phyloP scores from a whole-genome alignment of 345 rosid species.

The Eucalyptus cloeziana region DNA sequence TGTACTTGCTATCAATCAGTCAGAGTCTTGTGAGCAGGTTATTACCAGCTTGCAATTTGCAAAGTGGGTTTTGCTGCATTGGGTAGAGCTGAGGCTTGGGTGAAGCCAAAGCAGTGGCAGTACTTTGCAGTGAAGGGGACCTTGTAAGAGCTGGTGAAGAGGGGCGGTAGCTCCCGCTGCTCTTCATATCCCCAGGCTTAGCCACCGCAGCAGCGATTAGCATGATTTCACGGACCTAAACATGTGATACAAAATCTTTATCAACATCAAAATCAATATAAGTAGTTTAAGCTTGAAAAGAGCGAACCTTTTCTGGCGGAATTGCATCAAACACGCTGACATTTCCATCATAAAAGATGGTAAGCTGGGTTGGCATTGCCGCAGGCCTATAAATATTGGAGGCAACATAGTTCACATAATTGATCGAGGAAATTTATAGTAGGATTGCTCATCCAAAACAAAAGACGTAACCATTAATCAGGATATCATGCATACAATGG shows the following conservation, averaged over 20 bases:
- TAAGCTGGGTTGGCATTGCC: slow-evolving; percentile 37
- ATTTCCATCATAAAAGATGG: slow-evolving; percentile 73
- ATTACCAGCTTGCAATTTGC: slow-evolving; percentile 78
- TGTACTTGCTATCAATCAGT: not conserved
- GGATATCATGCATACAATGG: not conserved
- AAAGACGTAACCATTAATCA: not conserved
- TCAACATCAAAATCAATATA: not conserved
- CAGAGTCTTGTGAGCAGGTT: not conserved
- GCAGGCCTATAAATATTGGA: slow-evolving; percentile 16
- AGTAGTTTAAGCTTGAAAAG: not conserved
- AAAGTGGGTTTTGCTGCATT: slow-evolving; percentile 29
- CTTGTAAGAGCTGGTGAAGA: slow-evolving; percentile 55
- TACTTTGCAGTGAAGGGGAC: slow-evolving; percentile 76
- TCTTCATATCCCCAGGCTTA: slow-evolving; percentile 37
- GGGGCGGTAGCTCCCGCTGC: slow-evolving; percentile 11
- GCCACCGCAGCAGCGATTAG: slow-evolving; percentile 49
- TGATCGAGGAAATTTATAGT: not conserved
- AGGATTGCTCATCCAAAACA: not conserved
- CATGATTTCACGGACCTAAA: slow-evolving; percentile 63
- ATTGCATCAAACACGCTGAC: slow-evolving; percentile 62
- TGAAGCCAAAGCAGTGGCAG: slow-evolving; percentile 45
- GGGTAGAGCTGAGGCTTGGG: slow-evolving; percentile 33
- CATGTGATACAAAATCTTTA: not conserved
- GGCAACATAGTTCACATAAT: not conserved
- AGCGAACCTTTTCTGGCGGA: slow-evolving; percentile 58